Evolutionary conservation across 352 stramenopile species (phyloP), one percentile per base, ranked within the genome.

Genomic region (Phytophthora pisi): DNA sequence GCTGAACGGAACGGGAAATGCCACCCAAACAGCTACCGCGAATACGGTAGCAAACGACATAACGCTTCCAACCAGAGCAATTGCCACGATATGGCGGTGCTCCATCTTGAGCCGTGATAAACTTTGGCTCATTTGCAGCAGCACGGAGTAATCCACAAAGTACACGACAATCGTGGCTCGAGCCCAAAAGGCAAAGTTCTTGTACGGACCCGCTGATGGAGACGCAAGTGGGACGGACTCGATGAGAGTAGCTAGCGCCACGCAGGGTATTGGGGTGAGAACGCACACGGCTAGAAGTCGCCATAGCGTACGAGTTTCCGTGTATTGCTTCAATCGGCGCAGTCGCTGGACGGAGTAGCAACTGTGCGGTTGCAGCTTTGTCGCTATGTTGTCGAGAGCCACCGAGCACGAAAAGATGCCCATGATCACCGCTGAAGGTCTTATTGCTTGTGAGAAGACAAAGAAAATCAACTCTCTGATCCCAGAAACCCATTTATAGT

Each of bases 111-210:
- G 10, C 10, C 34, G 34, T 13, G 34, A 13, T 13, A 42, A 42
- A 42, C 34, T 42, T 42, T 42, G 10, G 3, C 34, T 42, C 34
- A 42, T 42, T 42, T 42, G 34, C 34, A 42, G 3, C 18, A 52
- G 9, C 23, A 30, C 46, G 5, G 46, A 52, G n/a, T 52, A 52
- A 30, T 52, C 46, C 46, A 52, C 46, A 20, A 52, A 26, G 46
- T 52, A 52, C 20, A 20, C 5, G 5, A 52, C 46, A 16, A 9
- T n/a, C 23, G 18, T 28, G 7, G 46, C 46, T 52, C 46, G n/a
- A 52, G 34, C 30, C 46, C 46, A 52, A 30, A 52, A 52, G 5
- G 7, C 23, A 9, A 28, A 52, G 20, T 52, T 52, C 9, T 52
- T 52, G 46, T 34, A 52, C 5, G 46, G 46, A 26, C 46, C 46